Evolutionary conservation across 2,329 filamentous ascomycete species (phyloP).

Genomic region (Colletotrichum sp.): DNA sequence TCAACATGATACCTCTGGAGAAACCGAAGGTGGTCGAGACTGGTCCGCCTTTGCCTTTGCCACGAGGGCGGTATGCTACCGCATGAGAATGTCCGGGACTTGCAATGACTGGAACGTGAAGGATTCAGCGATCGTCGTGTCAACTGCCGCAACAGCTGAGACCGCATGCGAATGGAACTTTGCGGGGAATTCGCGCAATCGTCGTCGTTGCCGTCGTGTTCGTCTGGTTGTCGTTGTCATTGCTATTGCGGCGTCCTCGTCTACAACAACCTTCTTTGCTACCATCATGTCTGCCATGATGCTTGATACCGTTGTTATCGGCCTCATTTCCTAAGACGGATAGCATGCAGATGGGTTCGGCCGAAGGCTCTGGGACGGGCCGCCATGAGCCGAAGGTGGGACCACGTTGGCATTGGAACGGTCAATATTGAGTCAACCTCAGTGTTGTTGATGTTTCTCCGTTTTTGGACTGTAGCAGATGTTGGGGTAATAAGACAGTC

Average conservation of each 20-base stretch:
- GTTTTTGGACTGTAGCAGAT: not conserved
- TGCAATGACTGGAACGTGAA: not conserved
- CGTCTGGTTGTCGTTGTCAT: fast-evolving
- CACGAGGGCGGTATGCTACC: not conserved
- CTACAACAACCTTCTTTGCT: fast-evolving
- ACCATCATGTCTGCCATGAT: fast-evolving
- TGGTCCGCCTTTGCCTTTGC: not conserved
- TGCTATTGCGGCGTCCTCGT: fast-evolving
- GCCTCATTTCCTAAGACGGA: not conserved
- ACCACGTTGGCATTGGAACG: not conserved
- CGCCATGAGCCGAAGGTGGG: not conserved
- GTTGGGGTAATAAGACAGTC: not conserved
- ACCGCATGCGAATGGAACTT: not conserved
- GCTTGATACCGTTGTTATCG: too few relatives aligned
- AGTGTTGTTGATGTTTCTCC: not conserved
- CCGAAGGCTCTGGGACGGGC: not conserved
- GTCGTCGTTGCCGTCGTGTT: not conserved
- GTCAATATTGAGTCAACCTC: not conserved
- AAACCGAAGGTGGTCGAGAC: not conserved
- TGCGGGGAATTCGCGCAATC: not conserved
- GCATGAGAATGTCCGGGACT: not conserved
- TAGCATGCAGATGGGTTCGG: not conserved
- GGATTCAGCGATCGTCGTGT: not conserved
- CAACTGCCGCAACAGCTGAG: not conserved
- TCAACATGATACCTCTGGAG: not conserved